Evolutionary conservation across 495 filamentous ascomycete genomes (phyloP).

Genomic region (Astrocystis sublimbata): DNA sequence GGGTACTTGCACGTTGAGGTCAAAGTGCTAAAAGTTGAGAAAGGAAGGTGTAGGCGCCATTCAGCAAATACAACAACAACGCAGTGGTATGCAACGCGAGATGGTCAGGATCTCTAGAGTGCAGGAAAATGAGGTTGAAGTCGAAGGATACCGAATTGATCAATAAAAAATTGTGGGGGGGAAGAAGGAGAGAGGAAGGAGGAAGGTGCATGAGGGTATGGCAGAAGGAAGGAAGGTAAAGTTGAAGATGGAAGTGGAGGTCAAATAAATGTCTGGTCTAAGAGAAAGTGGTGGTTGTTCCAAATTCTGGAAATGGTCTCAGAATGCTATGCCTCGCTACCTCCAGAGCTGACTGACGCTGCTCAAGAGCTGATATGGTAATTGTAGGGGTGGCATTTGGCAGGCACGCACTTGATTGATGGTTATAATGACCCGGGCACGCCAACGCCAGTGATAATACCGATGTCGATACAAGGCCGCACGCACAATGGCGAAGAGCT

Average conservation of each 20-base stretch:
- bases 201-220: background rate
- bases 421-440: background rate
- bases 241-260: background rate
- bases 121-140: background rate
- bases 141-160: background rate
- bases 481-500: no score
- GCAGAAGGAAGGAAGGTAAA: no score
- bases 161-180: no score
- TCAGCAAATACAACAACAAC: background rate
- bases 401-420: background rate
- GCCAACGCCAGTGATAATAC: background rate
- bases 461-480: no score
- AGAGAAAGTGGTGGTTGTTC: background rate
- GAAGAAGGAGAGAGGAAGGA: background rate
- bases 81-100: background rate
- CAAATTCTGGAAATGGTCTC: background rate
- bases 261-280: background rate
- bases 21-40: background rate
- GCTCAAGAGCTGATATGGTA: background rate
- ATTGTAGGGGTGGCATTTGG: background rate
- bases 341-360: no score
- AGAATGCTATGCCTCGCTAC: no score
- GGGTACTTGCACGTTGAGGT: background rate
- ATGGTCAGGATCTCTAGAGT: no score
- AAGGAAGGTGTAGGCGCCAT: background rate